Conservation (phyloP, 768 basidiomycete species). For the Hericium rajendrae region DNA sequence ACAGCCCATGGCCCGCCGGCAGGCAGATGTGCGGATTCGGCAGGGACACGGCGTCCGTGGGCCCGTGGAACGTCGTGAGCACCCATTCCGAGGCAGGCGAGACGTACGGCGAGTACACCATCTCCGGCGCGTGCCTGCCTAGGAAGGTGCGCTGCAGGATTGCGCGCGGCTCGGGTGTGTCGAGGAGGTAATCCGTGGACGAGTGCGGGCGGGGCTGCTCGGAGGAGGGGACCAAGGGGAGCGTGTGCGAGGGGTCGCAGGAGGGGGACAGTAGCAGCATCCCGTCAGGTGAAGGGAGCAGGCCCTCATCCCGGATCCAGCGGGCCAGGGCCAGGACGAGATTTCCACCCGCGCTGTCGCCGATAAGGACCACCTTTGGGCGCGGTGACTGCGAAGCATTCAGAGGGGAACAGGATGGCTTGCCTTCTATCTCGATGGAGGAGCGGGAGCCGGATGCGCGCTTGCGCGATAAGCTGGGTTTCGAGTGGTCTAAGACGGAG, state of each 20-base stretch:
- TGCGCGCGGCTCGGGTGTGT: conserved; percentile 43
- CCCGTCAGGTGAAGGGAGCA: conserved; percentile 34
- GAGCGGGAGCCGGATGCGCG: no score
- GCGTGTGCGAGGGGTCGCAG: no score
- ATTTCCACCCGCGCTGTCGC: conserved; percentile 46
- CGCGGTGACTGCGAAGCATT: background rate
- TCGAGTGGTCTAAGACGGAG: no score
- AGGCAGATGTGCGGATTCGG: conserved; percentile 18
- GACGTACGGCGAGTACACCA: conserved; percentile 26
- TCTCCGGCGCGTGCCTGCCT: conserved; percentile 26
- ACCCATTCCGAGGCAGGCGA: conserved; percentile 24
- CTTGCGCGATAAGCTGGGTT: no score
- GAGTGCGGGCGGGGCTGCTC: conserved; percentile 29
- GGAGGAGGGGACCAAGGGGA: conserved; percentile 34
- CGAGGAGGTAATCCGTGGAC: conserved; percentile 40
- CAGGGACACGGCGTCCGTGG: conserved; percentile 14
- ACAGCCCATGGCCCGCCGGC: conserved; percentile 31
- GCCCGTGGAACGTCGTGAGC: conserved; percentile 24
- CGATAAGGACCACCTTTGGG: conserved; percentile 35
- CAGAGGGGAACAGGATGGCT: conserved; percentile 9
- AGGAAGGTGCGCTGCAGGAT: conserved; percentile 46
- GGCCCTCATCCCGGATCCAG: conserved; percentile 43
- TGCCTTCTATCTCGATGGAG: background rate
- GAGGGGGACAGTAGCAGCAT: conserved; percentile 32
- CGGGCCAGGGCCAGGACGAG: conserved; percentile 40